Evolutionary conservation across 2,329 filamentous ascomycete species (phyloP), one percentile per base, ranked within the genome.

Genomic region (Botrytis deweyae): DNA sequence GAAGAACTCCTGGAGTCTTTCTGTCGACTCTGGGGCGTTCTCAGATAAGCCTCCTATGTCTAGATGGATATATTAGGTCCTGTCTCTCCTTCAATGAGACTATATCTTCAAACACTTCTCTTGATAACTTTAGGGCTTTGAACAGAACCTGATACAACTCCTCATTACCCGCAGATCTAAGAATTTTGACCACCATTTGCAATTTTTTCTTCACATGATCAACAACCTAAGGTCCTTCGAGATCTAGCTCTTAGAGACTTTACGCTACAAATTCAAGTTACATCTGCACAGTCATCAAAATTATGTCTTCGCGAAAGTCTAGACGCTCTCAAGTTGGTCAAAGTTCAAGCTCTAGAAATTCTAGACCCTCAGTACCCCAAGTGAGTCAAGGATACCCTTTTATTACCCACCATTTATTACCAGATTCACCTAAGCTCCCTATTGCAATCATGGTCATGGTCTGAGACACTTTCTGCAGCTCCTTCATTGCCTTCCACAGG

Each of bases 341-440:
- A 36, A 40, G 36, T 22, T 40, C 59, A 62, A 62, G 59, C 22
- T 67, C 66, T 42, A 75, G 77, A 69, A 74, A 74, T 42, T 78
- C 77, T 61, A 74, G 75, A 64, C 73, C 70, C n/a, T 65, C 76
- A 52, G 61, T 74, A 75, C 76, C 76, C 75, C 78, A 80, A 77
- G 79, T 80, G 77, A 79, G 78, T 79, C 69, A 76, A 74, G 78
- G 77, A 63, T 59, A 52, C 70, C 76, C 75, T 73, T 76, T 59
- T 70, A 42, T 25, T 72, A 52, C 42, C 22, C 16, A 55, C 63
- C 9, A 38, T 52, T 46, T 25, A 14, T n/a, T 25, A 16, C 6
- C 36, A 40, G 4, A n/a, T 16, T 4, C 12, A 14, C 12, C 5
- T 5, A n/a, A 4, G n/a, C 0, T 62, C 10, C 16, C 9, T 25